Evolutionary conservation across 1,139 yeast genomes (phyloP).

Genomic region (Saccharomyces pastorianus): DNA sequence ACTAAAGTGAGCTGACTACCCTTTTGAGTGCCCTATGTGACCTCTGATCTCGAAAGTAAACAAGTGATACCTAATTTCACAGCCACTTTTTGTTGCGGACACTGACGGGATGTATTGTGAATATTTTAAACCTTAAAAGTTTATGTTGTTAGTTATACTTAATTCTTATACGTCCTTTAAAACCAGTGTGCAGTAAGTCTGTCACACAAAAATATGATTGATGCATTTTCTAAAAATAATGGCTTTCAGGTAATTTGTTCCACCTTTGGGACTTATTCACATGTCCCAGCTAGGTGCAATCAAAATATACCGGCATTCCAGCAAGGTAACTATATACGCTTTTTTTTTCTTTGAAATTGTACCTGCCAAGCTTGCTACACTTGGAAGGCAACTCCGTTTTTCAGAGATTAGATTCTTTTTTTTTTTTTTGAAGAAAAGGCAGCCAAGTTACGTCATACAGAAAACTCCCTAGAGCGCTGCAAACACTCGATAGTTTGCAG

Average conservation of each 20-base stretch:
- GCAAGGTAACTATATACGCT: not conserved
- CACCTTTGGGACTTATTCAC: not conserved
- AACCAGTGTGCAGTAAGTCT: not conserved
- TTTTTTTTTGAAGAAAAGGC: not conserved
- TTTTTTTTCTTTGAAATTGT: too few relatives aligned
- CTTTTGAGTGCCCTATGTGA: not conserved
- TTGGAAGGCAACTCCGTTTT: not conserved
- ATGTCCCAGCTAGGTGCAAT: not conserved
- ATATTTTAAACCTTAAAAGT: not conserved
- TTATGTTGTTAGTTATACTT: too few relatives aligned
- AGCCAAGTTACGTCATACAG: not conserved
- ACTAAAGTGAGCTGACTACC: not conserved
- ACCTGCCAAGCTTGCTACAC: not conserved
- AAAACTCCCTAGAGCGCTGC: not conserved
- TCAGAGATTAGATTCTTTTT: not conserved
- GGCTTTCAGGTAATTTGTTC: too few relatives aligned
- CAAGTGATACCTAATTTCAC: not conserved
- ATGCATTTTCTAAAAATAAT: too few relatives aligned
- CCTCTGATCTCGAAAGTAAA: not conserved
- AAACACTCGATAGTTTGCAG: not conserved
- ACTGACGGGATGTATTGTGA: not conserved
- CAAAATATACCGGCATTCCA: not conserved
- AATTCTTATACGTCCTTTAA: not conserved
- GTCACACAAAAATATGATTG: too few relatives aligned
- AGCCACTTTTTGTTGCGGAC: not conserved